These are phyloP conservation scores for Leccinum truebloodii DNA, from an alignment of 768 basidiomycete species.

Conservation along the genomic window DNA sequence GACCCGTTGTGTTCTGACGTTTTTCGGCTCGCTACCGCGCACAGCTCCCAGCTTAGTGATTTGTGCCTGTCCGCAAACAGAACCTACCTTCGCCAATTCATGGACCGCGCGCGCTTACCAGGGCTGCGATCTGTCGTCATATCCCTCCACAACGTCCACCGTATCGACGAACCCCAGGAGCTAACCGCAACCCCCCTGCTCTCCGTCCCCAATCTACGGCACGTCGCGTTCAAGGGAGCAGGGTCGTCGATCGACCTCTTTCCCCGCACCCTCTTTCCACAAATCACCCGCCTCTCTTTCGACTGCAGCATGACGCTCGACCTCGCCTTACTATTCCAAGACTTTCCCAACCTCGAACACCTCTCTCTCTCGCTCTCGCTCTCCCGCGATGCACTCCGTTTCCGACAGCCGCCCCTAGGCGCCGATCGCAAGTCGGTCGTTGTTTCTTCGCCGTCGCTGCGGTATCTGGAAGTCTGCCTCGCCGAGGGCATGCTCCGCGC, in stretches of 20 bases:
- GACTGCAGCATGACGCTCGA: conserved; percentile 23
- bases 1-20: conserved; percentile 16
- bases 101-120: conserved; percentile 12
- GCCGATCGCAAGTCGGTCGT: not conserved
- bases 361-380: conserved; percentile 18
- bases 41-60: conserved; percentile 20
- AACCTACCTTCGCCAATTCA: conserved; percentile 23
- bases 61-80: conserved; percentile 19
- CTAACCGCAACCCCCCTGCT: not conserved
- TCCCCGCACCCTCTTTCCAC: conserved; percentile 16
- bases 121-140: conserved; percentile 18
- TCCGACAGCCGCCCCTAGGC: conserved; percentile 9
- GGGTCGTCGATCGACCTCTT: conserved; percentile 16
- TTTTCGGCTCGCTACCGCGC: conserved; percentile 23
- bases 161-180: conserved; percentile 6
- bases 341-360: conserved; percentile 18
- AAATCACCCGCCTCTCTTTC: conserved; percentile 27
- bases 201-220: conserved; percentile 19
- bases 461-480: conserved; percentile 20
- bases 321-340: conserved; percentile 19
- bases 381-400: conserved; percentile 11
- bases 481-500: conserved; percentile 23
- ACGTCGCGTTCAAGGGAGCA: conserved; percentile 17
- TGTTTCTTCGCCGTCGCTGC: conserved; percentile 5
- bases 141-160: conserved; percentile 15